phyloP scores from a whole-genome alignment of 2,329 filamentous ascomycete genomes.

The Myriosclerotinia curreyana region DNA sequence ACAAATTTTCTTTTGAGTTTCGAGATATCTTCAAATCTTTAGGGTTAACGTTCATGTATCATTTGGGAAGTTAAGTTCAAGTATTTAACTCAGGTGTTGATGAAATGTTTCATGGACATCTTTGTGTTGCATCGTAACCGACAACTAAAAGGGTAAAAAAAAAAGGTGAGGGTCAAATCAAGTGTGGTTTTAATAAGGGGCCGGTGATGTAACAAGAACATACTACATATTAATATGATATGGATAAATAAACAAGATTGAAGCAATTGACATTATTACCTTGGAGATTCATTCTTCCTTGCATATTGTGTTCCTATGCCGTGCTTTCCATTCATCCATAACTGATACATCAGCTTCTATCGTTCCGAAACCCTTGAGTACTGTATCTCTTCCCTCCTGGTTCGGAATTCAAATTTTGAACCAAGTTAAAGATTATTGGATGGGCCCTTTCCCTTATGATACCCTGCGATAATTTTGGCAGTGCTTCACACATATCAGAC shows the following conservation, averaged over 20 bases:
- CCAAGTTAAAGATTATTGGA: not conserved
- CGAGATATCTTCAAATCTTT: conserved; percentile 6
- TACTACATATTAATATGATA: not conserved
- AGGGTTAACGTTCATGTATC: not conserved
- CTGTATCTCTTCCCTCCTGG: not conserved
- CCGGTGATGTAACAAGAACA: too few species aligned
- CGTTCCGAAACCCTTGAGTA: not conserved
- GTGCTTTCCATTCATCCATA: not conserved
- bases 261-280: too few species aligned
- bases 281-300: not conserved
- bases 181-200: too few species aligned
- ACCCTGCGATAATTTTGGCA: not conserved
- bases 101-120: conserved; percentile 7
- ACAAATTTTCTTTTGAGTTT: conserved; percentile 7
- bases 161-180: conserved; percentile 1
- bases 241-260: not conserved
- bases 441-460: not conserved
- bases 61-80: conserved; percentile 5
- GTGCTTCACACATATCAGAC: not conserved
- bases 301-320: not conserved
- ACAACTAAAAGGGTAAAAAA: not conserved
- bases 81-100: conserved; percentile 3
- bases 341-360: too few species aligned
- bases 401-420: not conserved
- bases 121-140: conserved; percentile 21